Conservation (phyloP, 2,329 filamentous ascomycete genomes). For the Fusarium albosuccineum region DNA sequence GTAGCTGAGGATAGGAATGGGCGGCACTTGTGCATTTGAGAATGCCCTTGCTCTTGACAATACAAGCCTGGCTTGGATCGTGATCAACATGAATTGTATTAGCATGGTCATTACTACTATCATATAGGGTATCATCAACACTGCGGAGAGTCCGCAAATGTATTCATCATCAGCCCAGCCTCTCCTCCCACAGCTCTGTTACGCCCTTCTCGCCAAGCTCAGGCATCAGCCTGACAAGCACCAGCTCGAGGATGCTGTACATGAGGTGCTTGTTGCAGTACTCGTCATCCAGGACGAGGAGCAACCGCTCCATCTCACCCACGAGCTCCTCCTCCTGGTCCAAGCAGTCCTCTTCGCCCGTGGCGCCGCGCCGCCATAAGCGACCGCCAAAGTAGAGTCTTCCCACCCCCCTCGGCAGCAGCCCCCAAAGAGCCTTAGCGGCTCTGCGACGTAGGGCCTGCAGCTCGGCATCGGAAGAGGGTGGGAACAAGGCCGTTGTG, state of each 20-base stretch:
- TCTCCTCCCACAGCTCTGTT: constrained; percentile 79
- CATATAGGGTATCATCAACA: constrained; percentile 39
- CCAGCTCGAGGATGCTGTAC: constrained; percentile 83
- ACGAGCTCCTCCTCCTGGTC: constrained; percentile 59
- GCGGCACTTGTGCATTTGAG: constrained; percentile 46
- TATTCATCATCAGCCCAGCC: constrained; percentile 60
- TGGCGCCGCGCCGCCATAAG: constrained; percentile 44
- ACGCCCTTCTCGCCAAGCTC: constrained; percentile 82
- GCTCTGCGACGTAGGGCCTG: constrained; percentile 74
- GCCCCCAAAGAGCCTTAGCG: constrained; percentile 68
- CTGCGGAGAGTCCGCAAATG: constrained; percentile 7
- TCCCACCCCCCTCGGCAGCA: constrained; percentile 62
- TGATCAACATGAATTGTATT: background rate
- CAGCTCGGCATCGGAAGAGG: constrained; percentile 70
- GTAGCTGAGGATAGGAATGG: constrained; percentile 44
- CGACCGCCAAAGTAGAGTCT: constrained; percentile 65
- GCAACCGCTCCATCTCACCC: constrained; percentile 72
- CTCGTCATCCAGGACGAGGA: constrained; percentile 82
- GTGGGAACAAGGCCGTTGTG: constrained; percentile 70
- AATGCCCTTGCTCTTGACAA: constrained; percentile 40
- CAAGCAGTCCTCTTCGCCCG: constrained; percentile 38
- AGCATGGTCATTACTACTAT: constrained; percentile 19
- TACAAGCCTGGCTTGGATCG: background rate
- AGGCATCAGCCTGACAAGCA: constrained; percentile 86
- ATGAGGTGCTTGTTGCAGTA: constrained; percentile 96